A percentile compares a stretch with the other conserved stretches of the same genome.
Conservation (phyloP, 2,329 filamentous ascomycete species). For the Monosporascus sp. region DNA sequence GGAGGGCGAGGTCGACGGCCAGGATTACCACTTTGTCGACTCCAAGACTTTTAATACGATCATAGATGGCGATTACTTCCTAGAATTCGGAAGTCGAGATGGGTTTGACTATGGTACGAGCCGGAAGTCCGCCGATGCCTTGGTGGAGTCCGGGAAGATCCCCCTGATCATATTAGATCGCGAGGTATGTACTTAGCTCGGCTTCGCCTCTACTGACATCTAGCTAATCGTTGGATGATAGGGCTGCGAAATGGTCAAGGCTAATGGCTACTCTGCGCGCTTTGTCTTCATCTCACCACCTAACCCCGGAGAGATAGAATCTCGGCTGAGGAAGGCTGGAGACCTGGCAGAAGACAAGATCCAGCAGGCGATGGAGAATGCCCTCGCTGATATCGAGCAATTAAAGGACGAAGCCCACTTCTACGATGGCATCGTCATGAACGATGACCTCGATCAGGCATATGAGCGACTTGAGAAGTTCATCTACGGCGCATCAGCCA, state of each 20-base stretch:
- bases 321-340: slow-evolving; percentile 36
- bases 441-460: slow-evolving; percentile 45
- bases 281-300: slow-evolving; percentile 49
- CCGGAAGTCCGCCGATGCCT: slow-evolving; percentile 45
- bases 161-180: slow-evolving; percentile 49
- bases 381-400: slow-evolving; percentile 37
- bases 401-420: slow-evolving; percentile 36
- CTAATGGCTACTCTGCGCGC: slow-evolving; percentile 51
- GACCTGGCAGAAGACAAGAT: slow-evolving; percentile 43
- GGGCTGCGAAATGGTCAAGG: slow-evolving; percentile 53
- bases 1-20: slow-evolving; percentile 47
- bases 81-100: slow-evolving; percentile 50
- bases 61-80: slow-evolving; percentile 54
- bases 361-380: slow-evolving; percentile 35
- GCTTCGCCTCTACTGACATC: not conserved
- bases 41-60: slow-evolving; percentile 51
- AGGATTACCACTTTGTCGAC: slow-evolving; percentile 53
- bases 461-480: slow-evolving; percentile 46
- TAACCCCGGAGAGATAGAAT: slow-evolving; percentile 30
- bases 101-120: slow-evolving; percentile 53
- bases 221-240: slow-evolving; percentile 18
- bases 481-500: slow-evolving; percentile 32
- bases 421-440: slow-evolving; percentile 48
- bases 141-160: slow-evolving; percentile 54
- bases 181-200: slow-evolving; percentile 38